Evolutionary conservation across 1,139 yeast species (phyloP), one percentile per base, ranked within the genome.

Genomic region (Kluyveromyces sp.): DNA sequence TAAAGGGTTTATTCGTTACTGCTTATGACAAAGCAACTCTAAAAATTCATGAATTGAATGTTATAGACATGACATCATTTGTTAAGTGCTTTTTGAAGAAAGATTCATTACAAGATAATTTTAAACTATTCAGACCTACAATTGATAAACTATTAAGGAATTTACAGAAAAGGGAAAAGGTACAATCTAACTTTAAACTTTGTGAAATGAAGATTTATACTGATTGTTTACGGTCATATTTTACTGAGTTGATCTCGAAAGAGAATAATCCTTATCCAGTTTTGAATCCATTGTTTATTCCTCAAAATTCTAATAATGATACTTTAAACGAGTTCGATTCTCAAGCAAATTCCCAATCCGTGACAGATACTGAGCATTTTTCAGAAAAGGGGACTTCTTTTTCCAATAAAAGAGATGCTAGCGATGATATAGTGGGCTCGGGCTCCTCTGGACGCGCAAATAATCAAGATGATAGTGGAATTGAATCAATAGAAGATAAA

Each of bases 1-100:
- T 57, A 32, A 50, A 50, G 41, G 58, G 55, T 3, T 45, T 41
- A 27, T 29, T 41, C 15, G 21, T 10, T 28, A 41, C 43, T 4
- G 43, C 34, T 2, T 28, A 33, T 41, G 43, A 41, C 15, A 41
- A 34, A 7, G 43, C 39, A 10, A 4, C 43, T 7, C 28, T 41
- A n/a, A 26, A 41, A 25, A 34, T 41, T 5, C 38, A 34, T 25
- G 38, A 41, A 21, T 29, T 41, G 3, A 25, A 28, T 3, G 33
- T 26, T 3, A n/a, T 34, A 7, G 43, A 41, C 21, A 21, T 34
- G 10, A 35, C 27, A 21, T 29, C 26, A n/a, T 34, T 34, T 26
- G 15, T 34, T n/a, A 34, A 34, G 21, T 15, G 21, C 21, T 15
- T 15, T 15, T 15, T 15, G 21, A 15, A 15, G 21, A 15, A 15